Base-by-base conservation (phyloP, 441 rosid genomes). In the Viola pubescens region DNA sequence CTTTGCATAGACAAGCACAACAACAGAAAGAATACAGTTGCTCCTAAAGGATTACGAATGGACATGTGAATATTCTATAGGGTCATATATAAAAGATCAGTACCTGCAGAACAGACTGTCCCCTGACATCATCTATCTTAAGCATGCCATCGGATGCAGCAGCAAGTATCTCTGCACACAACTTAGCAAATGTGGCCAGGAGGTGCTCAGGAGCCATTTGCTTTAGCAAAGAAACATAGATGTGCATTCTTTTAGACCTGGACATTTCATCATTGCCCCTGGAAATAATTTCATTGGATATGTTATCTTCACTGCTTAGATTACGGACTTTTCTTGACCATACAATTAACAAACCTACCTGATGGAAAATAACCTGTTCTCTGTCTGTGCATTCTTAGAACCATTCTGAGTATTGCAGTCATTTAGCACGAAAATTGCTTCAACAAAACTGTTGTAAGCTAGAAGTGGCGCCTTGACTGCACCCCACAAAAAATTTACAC, bases 141-240 rank as follows among this genome's bases (percentile, higher is more conserved):
- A 87, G 96, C 83, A 86, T 83, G 57, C 94, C 91, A 76, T 92
- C 98, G 6, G 97, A 84, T 54, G 94, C 95, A 66, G 96, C 92
- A 34, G 96, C 95, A 49, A 92, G 97, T 70, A 92, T 81, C 76
- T 92, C 98, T 6, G 96, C 87, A 65, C 98, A 89, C 61, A 92
- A 73, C 81, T 92, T 89, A 37, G 97, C 94, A 63, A 89, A 89
- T 46, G 97, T 87, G 43, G 97, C 98, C 70, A 92, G 70, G 47
- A 89, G 87, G 70, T 89, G 98, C 73, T 89, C 97, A 9, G 97
- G 95, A 51, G 92, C 95, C 98, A 92, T 92, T 84, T 92, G 96
- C 71, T 84, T 89, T 67, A 92, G 81, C 77, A 92, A 71, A 48
- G 92, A 84, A 59, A 74, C 62, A 63, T 89, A 89, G 48, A 89